Evolutionary conservation across 306 rosid species (phyloP).

Genomic region (Sicyos baderoa): DNA sequence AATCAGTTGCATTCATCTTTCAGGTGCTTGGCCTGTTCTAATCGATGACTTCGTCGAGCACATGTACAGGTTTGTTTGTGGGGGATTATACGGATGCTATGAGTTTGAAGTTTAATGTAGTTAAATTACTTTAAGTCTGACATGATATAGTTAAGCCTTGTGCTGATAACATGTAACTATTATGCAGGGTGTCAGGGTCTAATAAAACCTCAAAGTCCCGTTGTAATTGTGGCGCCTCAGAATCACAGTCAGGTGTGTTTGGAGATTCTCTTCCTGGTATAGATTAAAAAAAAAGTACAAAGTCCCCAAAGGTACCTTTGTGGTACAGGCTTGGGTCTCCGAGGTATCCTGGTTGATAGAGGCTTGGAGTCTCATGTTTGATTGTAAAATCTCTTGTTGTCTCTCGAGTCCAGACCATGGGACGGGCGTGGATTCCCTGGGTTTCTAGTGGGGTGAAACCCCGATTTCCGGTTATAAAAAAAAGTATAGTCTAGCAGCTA

Average conservation of each 20-base stretch:
- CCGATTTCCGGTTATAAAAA: background rate
- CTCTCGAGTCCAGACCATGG: too few species aligned
- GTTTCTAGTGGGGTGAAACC: too few species aligned
- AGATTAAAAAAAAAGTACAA: background rate
- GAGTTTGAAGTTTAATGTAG: conserved; percentile 3
- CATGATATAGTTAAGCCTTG: background rate
- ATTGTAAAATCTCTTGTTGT: too few species aligned
- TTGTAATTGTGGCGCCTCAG: conserved; percentile 64
- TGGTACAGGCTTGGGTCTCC: too few species aligned
- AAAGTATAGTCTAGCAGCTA: background rate
- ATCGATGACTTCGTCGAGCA: conserved; percentile 95
- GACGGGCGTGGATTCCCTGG: too few species aligned
- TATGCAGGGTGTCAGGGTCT: conserved; percentile 53
- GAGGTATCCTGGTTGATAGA: too few species aligned
- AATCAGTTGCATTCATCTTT: conserved; percentile 21
- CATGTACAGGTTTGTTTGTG: conserved; percentile 75
- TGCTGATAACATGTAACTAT: background rate
- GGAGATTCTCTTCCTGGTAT: conserved; percentile 66
- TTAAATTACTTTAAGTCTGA: background rate
- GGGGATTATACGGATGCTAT: conserved; percentile 5
- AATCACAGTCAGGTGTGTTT: conserved; percentile 39
- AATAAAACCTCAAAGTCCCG: conserved; percentile 32
- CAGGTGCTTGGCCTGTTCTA: conserved; percentile 99
- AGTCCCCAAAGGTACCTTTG: background rate
- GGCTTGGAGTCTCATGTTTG: too few species aligned